These are phyloP conservation scores for Rhinocladiella similis DNA, from an alignment of 2,329 filamentous ascomycete species.

Conservation along the genomic window DNA sequence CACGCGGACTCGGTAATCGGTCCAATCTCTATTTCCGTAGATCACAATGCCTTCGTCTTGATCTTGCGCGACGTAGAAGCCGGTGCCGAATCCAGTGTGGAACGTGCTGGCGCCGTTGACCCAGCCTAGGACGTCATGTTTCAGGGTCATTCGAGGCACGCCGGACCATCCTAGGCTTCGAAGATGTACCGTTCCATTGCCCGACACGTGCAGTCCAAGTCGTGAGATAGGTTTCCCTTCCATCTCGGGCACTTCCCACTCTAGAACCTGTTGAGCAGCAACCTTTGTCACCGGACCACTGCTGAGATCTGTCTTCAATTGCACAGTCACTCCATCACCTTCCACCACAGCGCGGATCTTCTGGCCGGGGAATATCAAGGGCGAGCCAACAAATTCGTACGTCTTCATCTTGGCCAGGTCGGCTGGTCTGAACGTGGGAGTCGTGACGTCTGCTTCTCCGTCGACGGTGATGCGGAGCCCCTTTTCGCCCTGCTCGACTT, in stretches of 20 bases:
- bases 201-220: not conserved
- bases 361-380: slow-evolving; percentile 5
- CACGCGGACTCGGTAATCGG: not conserved
- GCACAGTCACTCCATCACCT: not conserved
- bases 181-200: not conserved
- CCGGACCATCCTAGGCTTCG: not conserved
- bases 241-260: not conserved
- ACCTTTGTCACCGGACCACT: not conserved
- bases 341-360: not conserved
- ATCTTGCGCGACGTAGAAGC: slow-evolving; percentile 1
- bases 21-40: slow-evolving; percentile 3
- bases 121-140: not conserved
- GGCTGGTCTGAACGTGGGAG: slow-evolving; percentile 1
- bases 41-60: slow-evolving; percentile 4
- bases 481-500: not conserved
- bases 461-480: not conserved
- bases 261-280: not conserved
- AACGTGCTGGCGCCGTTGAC: not conserved
- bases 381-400: slow-evolving; percentile 1
- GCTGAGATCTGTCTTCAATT: not conserved
- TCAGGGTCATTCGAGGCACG: not conserved
- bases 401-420: not conserved
- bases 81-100: not conserved
- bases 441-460: not conserved
- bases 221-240: not conserved